Base-by-base conservation (phyloP, 495 filamentous ascomycete species). In the Hapsidospora chrysogenum region DNA sequence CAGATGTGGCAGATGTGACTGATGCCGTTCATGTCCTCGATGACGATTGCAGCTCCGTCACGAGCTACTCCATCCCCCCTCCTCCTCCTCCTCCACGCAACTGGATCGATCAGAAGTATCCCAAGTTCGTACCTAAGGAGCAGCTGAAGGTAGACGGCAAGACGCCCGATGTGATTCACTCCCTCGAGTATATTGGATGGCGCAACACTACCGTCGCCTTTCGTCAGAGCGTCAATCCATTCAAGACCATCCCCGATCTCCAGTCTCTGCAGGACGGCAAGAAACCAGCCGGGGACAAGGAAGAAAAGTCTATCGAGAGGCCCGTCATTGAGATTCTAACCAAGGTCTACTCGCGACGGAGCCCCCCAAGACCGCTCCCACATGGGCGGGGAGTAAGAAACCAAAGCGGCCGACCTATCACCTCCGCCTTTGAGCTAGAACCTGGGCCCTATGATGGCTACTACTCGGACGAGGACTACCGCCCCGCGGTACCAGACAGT, bases 81-180 rank as follows among this genome's bases (percentile, higher is more conserved):
- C n/a, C n/a, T n/a, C n/a, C n/a, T n/a, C n/a, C n/a, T n/a, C n/a
- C n/a, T n/a, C n/a, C n/a, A n/a, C n/a, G n/a, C n/a, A n/a, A n/a
- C n/a, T n/a, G n/a, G n/a, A n/a, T n/a, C n/a, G n/a, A n/a, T n/a
- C n/a, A n/a, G n/a, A n/a, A n/a, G n/a, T n/a, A n/a, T n/a, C n/a
- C n/a, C n/a, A n/a, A n/a, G n/a, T n/a, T n/a, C n/a, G n/a, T n/a
- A n/a, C n/a, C n/a, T n/a, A n/a, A n/a, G n/a, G n/a, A n/a, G n/a
- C n/a, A n/a, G n/a, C n/a, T 36, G 7, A 36, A 27, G n/a, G 33
- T 36, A 21, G 33, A 36, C 3, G 33, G 33, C 33, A n/a, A 36
- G 23, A 22, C 26, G 10, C 33, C 33, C 17, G 21, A 25, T 4
- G 10, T 36, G 14, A 10, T 36, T 15, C 25, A 36, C 17, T 25